Evolutionary conservation across 768 basidiomycete species (phyloP), one percentile per base, ranked within the genome.

Genomic region (Boletus pseudo-olivaceus): DNA sequence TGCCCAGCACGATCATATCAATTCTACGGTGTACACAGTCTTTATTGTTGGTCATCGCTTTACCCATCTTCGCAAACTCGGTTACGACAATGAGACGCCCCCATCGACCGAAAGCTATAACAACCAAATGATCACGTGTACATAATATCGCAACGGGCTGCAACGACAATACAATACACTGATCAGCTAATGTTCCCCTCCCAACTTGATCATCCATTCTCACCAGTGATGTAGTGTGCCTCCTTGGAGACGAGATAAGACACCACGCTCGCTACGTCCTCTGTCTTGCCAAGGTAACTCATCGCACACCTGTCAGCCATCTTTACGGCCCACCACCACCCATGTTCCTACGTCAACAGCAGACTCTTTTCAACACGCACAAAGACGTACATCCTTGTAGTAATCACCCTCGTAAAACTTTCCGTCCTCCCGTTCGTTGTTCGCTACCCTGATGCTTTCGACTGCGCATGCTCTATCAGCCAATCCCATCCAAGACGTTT

Each of bases 231-330:
- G 29, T 63, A 67, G 7, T 37, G 35, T 1, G 35, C 35, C 15
- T 17, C 35, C 17, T 37, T 67, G 17, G 70, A 67, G 20, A 62
- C 67, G 12, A 75, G 56, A 46, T 62, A 72, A 14, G 68, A 69
- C 20, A 71, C 66, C 4, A 67, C 30, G n/a, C 59, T 62, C 7
- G 62, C 65, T 14, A 70, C 26, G 26, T 68, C 63, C n/a, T 62
- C 59, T 3, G 59, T 26, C 23, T 51, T 57, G 12, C 57, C 58
- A 9, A 56, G 44, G 46, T 61, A 54, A 29, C 62, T 43, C 15
- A 56, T 46, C 20, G 53, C 47, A 33, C 47, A 41, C 5, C 38
- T 44, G 1, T 54, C 34, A 9, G 40, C 51, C 41, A 51, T 34
- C 48, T 51, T 47, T 26, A 41, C 46, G 11, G 15, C 8, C 8